A percentile compares a stretch with the other conserved stretches of the same genome.
Conservation (phyloP, 192 early-diverging fungal species). For the Powellomyces hirtus region DNA sequence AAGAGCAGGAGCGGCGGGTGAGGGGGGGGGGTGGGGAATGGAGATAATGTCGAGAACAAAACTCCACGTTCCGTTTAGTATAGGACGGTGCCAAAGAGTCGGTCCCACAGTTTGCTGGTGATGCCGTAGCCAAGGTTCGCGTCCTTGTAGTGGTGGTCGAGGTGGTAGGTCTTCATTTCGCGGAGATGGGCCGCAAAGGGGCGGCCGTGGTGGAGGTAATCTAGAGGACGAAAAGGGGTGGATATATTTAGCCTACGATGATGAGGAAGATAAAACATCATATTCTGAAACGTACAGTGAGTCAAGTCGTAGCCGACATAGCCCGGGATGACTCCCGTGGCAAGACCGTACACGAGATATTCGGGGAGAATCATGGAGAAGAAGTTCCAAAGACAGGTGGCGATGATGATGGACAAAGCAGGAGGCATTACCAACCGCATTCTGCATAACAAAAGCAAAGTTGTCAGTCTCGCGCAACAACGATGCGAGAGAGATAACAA, state of each 20-base stretch:
- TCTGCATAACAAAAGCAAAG: constrained; percentile 41
- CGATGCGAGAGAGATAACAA: not conserved
- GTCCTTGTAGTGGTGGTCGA: constrained; percentile 91
- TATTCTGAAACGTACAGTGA: constrained; percentile 57
- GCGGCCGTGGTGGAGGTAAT: constrained; percentile 90
- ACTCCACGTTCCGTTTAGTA: not conserved
- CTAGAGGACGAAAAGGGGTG: constrained; percentile 12
- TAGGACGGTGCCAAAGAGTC: constrained; percentile 66
- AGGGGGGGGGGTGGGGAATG: too few species aligned
- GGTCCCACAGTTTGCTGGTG: constrained; percentile 89
- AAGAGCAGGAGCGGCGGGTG: too few species aligned
- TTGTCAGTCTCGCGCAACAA: not conserved
- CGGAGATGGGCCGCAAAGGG: constrained; percentile 69
- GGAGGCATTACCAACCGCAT: constrained; percentile 97
- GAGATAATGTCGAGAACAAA: too few species aligned
- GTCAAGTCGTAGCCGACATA: constrained; percentile 91
- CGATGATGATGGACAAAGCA: constrained; percentile 70
- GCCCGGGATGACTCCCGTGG: constrained; percentile 73
- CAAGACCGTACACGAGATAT: constrained; percentile 63
- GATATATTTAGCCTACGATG: not conserved
- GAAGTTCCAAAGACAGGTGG: constrained; percentile 55
- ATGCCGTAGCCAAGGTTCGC: constrained; percentile 85
- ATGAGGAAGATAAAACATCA: not conserved
- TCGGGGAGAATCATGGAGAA: constrained; percentile 61
- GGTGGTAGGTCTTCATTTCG: constrained; percentile 91